Evolutionary conservation across 2,329 filamentous ascomycete species (phyloP), one percentile per base, ranked within the genome.

Genomic region (Clonostachys solani): DNA sequence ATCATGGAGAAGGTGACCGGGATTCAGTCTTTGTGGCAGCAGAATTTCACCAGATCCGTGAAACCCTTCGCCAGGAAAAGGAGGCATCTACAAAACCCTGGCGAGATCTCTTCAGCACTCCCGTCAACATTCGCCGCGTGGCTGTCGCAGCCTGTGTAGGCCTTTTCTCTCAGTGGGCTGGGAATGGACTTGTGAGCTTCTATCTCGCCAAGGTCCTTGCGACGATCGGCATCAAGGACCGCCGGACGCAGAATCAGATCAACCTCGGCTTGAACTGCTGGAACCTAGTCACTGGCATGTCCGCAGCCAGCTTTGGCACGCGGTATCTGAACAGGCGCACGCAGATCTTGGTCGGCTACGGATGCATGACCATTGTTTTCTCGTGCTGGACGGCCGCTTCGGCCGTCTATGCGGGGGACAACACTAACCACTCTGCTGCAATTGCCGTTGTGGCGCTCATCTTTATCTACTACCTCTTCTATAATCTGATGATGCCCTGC

Each of bases 401-500:
- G 68, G 19, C 72, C 4, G 57, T 40, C 12, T 29, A 18, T 5
- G 44, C 44, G 56, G 5, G 54, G 60, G 17, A 60, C 61, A 12
- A 48, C 55, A 5, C 53, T 23, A 61, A 65, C 50, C 47, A 49
- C 47, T 59, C 49, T 7, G 62, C 68, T 6, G 63, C 59, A 33
- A 63, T 67, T 18, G 62, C 69, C 4, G 63, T 62, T 18, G 63
- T 85, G 33, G 75, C 84, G 61, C 84, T 81, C 62, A 81, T 80
- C 54, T 84, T 82, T 51, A 66, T 71, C 5, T 85, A 83, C 59
- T 73, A 72, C 10, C 78, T 85, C 44, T 81, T 80, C n/a, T 83
- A 84, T 60, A 86, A 85, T 56, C 78, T 82, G 13, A 66, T 86
- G 47, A 83, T 80, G 1, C 84, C 84, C 61, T 84, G 73, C 76